A percentile compares a stretch with the other conserved stretches of the same genome.
These are phyloP conservation scores for Catenaria anguillulae DNA, from an alignment of 371 early-diverging fungal genomes.

Conservation along the genomic window DNA sequence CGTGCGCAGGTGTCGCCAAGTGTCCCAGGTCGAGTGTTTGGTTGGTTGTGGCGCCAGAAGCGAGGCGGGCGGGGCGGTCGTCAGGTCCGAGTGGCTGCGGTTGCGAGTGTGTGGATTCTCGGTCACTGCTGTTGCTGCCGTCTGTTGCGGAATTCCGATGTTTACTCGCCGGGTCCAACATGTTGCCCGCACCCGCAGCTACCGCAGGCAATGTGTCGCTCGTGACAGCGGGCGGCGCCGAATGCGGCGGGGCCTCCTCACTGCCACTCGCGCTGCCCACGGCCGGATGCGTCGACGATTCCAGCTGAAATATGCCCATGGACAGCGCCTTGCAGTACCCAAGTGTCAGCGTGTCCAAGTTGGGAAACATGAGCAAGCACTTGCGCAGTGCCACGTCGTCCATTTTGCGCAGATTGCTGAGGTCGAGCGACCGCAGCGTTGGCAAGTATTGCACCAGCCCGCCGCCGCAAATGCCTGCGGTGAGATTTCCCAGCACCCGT, in stretches of 20 bases:
- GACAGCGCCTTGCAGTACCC: constrained; percentile 66
- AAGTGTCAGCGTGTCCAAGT: constrained; percentile 21
- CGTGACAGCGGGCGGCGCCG: too few relatives aligned
- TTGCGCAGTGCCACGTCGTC: constrained; percentile 40
- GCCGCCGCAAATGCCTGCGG: background rate
- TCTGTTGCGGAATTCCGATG: too few relatives aligned
- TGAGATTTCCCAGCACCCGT: constrained; percentile 61
- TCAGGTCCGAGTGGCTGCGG: too few relatives aligned
- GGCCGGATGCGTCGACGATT: too few relatives aligned
- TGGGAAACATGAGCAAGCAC: constrained; percentile 23
- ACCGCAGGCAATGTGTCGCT: too few relatives aligned
- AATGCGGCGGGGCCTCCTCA: too few relatives aligned
- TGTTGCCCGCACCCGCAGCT: too few relatives aligned
- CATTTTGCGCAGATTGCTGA: constrained; percentile 65
- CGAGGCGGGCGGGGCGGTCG: background rate
- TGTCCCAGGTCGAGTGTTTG: background rate
- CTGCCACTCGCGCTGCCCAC: too few relatives aligned
- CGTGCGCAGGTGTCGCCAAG: constrained; percentile 19
- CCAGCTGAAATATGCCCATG: constrained; percentile 23
- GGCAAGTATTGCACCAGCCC: constrained; percentile 9
- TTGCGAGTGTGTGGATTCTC: too few relatives aligned
- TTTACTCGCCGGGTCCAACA: too few relatives aligned
- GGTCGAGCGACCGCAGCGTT: constrained; percentile 27
- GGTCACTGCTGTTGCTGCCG: background rate
- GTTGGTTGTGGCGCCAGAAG: background rate